Evolutionary conservation across 2,329 filamentous ascomycete species (phyloP).

Genomic region (Pseudogymnoascus sp.): DNA sequence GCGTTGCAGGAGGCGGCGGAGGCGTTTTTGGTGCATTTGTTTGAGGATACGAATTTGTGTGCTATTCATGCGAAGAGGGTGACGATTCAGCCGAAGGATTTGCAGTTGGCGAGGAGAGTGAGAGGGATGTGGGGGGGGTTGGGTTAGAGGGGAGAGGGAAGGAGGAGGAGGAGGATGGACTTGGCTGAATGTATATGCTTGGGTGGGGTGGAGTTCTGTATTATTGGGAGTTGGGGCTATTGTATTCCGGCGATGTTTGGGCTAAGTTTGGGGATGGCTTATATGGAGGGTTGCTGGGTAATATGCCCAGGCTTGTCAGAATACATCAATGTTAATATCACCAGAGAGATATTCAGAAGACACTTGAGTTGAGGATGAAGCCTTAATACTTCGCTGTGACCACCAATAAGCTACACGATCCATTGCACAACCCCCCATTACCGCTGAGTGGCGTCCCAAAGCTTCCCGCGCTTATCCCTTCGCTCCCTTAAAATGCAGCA

Average conservation of each 20-base stretch:
- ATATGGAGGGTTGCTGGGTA: not conserved
- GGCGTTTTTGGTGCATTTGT: slow-evolving; percentile 92
- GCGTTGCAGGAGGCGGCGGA: slow-evolving; percentile 94
- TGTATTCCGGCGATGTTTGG: not conserved
- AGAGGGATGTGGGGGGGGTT: slow-evolving; percentile 70
- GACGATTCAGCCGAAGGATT: slow-evolving; percentile 97
- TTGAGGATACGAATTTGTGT: slow-evolving; percentile 92
- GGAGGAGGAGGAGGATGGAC: not conserved
- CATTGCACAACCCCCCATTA: not conserved
- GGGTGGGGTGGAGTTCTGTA: not conserved
- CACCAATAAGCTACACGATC: not conserved
- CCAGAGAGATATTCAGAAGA: not conserved
- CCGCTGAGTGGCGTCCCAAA: not conserved
- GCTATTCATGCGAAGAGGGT: slow-evolving; percentile 95
- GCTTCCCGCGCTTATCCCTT: slow-evolving; percentile 2
- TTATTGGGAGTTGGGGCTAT: not conserved
- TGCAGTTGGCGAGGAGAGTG: slow-evolving; percentile 81
- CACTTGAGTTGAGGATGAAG: not conserved
- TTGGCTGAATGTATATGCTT: not conserved
- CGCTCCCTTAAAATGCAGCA: slow-evolving; percentile 8
- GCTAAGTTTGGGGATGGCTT: not conserved
- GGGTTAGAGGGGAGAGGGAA: slow-evolving; percentile 40
- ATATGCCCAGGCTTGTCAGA: not conserved
- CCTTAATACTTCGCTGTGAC: not conserved
- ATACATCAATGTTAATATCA: not conserved